Evolutionary conservation across 371 early-diverging fungal species (phyloP).

Genomic region (Zopfochytrium polystomum): DNA sequence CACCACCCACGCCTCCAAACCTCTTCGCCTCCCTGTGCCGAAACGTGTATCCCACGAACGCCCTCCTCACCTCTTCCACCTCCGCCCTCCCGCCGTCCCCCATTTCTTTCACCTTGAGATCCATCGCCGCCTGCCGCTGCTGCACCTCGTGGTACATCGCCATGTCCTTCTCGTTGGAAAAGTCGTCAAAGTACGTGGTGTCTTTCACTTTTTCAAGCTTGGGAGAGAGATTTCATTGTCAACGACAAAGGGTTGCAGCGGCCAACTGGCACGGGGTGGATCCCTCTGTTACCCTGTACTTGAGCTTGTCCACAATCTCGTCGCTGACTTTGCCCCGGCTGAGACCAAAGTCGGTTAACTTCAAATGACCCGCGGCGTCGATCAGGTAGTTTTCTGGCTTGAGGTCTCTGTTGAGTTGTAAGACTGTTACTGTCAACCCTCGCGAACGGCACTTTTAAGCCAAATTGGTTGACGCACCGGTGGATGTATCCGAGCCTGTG

Average conservation of each 20-base stretch:
- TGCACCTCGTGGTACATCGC: slow-evolving; percentile 69
- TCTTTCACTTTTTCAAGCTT: slow-evolving; percentile 57
- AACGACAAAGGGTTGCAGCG: neutral
- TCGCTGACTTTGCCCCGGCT: slow-evolving; percentile 70
- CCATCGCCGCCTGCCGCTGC: slow-evolving; percentile 54
- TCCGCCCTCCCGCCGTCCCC: slow-evolving; percentile 10
- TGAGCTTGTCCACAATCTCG: slow-evolving; percentile 55
- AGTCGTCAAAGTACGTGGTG: slow-evolving; percentile 84
- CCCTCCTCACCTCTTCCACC: slow-evolving; percentile 28
- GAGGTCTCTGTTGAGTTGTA: slow-evolving; percentile 57
- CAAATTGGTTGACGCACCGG: slow-evolving; percentile 28
- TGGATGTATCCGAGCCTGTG: slow-evolving; percentile 69
- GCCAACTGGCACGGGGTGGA: neutral
- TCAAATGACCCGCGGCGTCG: slow-evolving; percentile 68
- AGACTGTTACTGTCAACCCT: neutral
- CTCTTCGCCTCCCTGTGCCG: slow-evolving; percentile 25
- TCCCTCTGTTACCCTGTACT: slow-evolving; percentile 41
- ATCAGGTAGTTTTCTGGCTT: slow-evolving; percentile 90
- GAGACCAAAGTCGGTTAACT: slow-evolving; percentile 90
- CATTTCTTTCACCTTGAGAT: slow-evolving; percentile 35
- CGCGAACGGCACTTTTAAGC: neutral
- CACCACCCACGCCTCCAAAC: too few relatives aligned
- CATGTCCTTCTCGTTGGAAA: slow-evolving; percentile 67
- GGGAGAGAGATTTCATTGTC: neutral
- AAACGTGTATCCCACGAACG: slow-evolving; percentile 71